Evolutionary conservation across 108 stramenopile species (phyloP).

Genomic region (Cyclostephanos tholiformis): DNA sequence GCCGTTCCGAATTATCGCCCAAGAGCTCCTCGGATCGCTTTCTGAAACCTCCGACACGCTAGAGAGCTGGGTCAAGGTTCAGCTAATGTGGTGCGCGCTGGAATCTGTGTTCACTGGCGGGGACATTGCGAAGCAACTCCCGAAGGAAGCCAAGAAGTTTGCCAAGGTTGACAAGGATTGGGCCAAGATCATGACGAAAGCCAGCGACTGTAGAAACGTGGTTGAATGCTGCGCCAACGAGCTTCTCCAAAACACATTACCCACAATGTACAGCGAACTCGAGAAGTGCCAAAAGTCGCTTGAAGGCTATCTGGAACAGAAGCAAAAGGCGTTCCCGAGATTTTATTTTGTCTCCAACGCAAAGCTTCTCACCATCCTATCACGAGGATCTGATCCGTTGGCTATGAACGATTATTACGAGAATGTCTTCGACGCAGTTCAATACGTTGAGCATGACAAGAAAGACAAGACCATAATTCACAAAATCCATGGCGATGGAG

Average conservation of each 20-base stretch:
- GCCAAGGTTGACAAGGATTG: conserved; percentile 92
- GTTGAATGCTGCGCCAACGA: conserved; percentile 82
- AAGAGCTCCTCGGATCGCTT: conserved; percentile 71
- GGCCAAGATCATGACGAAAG: conserved; percentile 85
- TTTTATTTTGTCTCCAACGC: conserved; percentile 94
- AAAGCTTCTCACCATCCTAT: conserved; percentile 86
- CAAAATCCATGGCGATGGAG: conserved; percentile 75
- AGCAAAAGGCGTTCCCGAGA: conserved; percentile 90
- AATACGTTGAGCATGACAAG: conserved; percentile 87
- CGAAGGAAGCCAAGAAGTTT: conserved; percentile 92
- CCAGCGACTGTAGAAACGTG: conserved; percentile 75
- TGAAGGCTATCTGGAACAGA: conserved; percentile 91
- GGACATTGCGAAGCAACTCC: conserved; percentile 92
- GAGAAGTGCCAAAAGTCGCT: conserved; percentile 93
- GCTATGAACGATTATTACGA: conserved; percentile 94
- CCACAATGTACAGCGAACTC: conserved; percentile 88
- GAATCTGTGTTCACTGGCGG: conserved; percentile 92
- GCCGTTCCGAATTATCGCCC: conserved; percentile 82
- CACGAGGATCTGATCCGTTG: conserved; percentile 90
- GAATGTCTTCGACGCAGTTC: conserved; percentile 88
- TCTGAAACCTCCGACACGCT: conserved; percentile 90
- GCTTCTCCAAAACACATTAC: conserved; percentile 66
- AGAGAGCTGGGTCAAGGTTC: conserved; percentile 92
- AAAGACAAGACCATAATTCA: conserved; percentile 87
- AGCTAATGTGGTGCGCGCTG: conserved; percentile 91